Conservation (phyloP, 2,329 filamentous ascomycete genomes). For the Monosporascus sp. region DNA sequence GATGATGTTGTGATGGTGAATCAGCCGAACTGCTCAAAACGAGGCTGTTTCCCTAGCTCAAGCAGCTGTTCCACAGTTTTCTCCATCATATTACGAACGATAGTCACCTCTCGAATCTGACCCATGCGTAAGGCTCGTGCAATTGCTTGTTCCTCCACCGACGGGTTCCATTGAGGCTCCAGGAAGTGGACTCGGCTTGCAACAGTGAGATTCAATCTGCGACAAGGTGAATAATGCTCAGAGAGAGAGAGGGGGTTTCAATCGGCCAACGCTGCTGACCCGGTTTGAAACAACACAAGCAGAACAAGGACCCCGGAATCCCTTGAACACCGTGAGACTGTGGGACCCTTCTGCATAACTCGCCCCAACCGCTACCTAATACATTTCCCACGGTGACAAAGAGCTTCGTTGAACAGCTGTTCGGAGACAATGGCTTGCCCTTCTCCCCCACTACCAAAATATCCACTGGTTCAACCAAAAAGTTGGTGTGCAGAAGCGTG, state of each 20-base stretch:
- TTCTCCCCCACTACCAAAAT: too few species aligned
- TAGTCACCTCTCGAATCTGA: constrained; percentile 35
- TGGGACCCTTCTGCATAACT: constrained; percentile 5
- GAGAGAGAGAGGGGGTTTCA: too few species aligned
- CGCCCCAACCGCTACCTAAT: neutral
- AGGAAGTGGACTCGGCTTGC: constrained; percentile 46
- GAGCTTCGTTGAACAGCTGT: constrained; percentile 3
- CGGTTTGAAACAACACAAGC: constrained; percentile 27
- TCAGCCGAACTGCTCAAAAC: neutral
- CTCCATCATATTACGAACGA: constrained; percentile 40
- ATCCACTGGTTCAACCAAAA: too few species aligned
- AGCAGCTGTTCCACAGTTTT: constrained; percentile 39
- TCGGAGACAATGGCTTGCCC: too few species aligned
- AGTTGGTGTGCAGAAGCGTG: neutral
- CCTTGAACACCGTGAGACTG: neutral
- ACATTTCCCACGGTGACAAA: constrained; percentile 6
- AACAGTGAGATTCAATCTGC: constrained; percentile 39
- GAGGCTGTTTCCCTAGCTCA: neutral
- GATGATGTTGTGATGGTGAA: constrained; percentile 2
- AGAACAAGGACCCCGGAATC: constrained; percentile 19
- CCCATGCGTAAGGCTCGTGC: constrained; percentile 42
- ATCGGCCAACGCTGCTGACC: constrained; percentile 24
- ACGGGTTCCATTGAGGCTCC: constrained; percentile 52
- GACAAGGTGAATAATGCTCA: neutral
- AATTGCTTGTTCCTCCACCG: constrained; percentile 47